Evolutionary conservation across 140 eudicot genomes (phyloP).

Genomic region (Flaveria floridana): DNA sequence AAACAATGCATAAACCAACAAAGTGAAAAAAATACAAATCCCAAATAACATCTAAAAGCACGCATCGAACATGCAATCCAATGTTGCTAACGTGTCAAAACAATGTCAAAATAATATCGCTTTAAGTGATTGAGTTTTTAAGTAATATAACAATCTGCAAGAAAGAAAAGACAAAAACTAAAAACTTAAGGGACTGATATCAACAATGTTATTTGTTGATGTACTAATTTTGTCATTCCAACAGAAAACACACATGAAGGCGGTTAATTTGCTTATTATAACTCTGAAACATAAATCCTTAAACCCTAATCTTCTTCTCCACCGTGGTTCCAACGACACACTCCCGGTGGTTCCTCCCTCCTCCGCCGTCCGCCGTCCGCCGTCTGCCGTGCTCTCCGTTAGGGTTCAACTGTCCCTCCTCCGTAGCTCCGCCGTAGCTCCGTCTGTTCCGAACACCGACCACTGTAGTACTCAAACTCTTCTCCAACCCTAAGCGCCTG

Average conservation of each 20-base stretch:
- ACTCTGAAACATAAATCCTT: background rate
- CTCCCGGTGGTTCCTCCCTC: background rate
- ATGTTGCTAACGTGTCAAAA: too few relatives aligned
- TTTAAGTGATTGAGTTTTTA: too few relatives aligned
- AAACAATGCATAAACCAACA: too few relatives aligned
- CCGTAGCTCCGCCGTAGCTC: background rate
- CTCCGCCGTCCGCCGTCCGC: constrained; percentile 8
- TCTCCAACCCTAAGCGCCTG: constrained; percentile 1
- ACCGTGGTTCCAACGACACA: background rate
- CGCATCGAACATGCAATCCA: too few relatives aligned
- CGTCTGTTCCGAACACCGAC: constrained; percentile 1
- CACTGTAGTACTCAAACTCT: background rate
- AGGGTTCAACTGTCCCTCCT: too few relatives aligned
- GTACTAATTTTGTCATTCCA: background rate
- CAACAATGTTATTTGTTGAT: background rate
- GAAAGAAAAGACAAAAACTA: background rate
- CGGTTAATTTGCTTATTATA: background rate
- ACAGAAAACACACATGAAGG: background rate
- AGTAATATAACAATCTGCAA: too few relatives aligned
- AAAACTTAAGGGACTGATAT: background rate
- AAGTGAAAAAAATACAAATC: too few relatives aligned
- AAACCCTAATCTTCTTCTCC: background rate
- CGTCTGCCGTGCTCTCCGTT: constrained; percentile 8
- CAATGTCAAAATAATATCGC: too few relatives aligned
- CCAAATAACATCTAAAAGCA: too few relatives aligned